Conservation (phyloP, 495 filamentous ascomycete species). For the Jackrogersella multiformis region DNA sequence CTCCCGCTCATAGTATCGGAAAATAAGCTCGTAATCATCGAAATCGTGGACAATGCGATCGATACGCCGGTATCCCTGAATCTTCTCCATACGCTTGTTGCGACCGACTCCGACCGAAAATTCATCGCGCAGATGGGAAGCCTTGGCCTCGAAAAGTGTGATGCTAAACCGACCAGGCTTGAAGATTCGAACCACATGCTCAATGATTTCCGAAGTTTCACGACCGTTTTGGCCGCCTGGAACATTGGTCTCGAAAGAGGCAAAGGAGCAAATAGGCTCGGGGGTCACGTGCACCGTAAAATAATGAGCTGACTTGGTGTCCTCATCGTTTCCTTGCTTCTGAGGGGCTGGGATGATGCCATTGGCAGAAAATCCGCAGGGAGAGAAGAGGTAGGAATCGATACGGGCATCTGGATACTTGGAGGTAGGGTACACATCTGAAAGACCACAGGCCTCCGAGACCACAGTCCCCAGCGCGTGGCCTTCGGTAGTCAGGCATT, state of each 20-base stretch:
- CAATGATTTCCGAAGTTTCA: conserved; percentile 86
- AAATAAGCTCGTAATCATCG: conserved; percentile 96
- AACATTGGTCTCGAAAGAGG: conserved; percentile 98
- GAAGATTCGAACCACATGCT: conserved; percentile 96
- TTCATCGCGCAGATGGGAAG: conserved; percentile 50
- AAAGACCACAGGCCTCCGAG: conserved; percentile 87
- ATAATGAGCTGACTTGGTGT: conserved; percentile 77
- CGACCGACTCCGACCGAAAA: conserved; percentile 51
- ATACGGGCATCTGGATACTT: conserved; percentile 93
- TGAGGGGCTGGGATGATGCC: conserved; percentile 86
- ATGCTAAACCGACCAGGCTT: conserved; percentile 95
- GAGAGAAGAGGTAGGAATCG: conserved; percentile 95
- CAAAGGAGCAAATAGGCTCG: conserved; percentile 97
- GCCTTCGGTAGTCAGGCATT: conserved; percentile 88
- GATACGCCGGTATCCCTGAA: conserved; percentile 87
- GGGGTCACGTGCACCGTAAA: conserved; percentile 99
- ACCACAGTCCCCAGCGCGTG: conserved; percentile 94
- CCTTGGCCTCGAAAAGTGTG: conserved; percentile 94
- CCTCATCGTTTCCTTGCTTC: conserved; percentile 55
- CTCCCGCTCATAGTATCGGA: conserved; percentile 93
- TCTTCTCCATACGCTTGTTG: conserved; percentile 77
- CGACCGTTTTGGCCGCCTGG: conserved; percentile 89
- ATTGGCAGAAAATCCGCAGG: conserved; percentile 98
- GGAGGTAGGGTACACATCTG: conserved; percentile 85
- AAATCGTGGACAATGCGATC: conserved; percentile 98